A percentile compares a stretch with the other conserved stretches of the same genome.
Evolutionary conservation across 441 rosid genomes (phyloP).

Genomic region (Iberis amara): DNA sequence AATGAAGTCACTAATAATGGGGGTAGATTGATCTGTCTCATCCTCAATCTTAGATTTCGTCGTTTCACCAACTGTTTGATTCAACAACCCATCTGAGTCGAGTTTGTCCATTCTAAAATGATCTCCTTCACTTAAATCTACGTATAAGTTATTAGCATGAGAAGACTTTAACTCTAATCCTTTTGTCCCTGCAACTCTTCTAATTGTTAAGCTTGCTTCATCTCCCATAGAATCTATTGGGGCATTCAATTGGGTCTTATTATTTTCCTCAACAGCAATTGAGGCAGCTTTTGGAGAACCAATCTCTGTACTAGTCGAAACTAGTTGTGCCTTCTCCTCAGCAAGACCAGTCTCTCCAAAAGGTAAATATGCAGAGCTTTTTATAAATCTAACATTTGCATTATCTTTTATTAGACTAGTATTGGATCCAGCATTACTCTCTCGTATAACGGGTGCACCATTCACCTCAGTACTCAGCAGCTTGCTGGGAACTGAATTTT

Average conservation of each 20-base stretch:
- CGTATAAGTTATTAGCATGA: constrained; percentile 40
- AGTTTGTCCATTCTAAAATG: constrained; percentile 33
- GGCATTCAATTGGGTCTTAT: constrained; percentile 37
- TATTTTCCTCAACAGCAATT: constrained; percentile 39
- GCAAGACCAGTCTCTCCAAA: constrained; percentile 32
- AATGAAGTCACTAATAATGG: constrained; percentile 27
- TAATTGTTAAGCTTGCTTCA: constrained; percentile 26
- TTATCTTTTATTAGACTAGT: constrained; percentile 34
- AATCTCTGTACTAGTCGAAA: constrained; percentile 35
- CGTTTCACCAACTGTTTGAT: constrained; percentile 37
- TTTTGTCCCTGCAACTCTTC: constrained; percentile 35
- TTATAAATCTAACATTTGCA: constrained; percentile 34
- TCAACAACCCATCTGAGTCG: constrained; percentile 37
- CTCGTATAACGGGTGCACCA: constrained; percentile 35
- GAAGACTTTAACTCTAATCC: constrained; percentile 59
- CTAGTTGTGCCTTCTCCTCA: constrained; percentile 37
- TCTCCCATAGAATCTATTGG: constrained; percentile 36
- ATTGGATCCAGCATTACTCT: constrained; percentile 30
- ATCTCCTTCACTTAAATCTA: constrained; percentile 45
- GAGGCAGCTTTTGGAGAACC: constrained; percentile 33
- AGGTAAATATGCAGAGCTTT: constrained; percentile 29
- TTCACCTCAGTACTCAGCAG: constrained; percentile 41
- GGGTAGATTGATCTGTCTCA: constrained; percentile 28
- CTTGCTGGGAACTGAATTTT: constrained; percentile 37
- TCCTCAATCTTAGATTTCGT: constrained; percentile 37